These are phyloP conservation scores for Phytophthora litchii DNA, from an alignment of 352 stramenopile species.

Conservation along the genomic window DNA sequence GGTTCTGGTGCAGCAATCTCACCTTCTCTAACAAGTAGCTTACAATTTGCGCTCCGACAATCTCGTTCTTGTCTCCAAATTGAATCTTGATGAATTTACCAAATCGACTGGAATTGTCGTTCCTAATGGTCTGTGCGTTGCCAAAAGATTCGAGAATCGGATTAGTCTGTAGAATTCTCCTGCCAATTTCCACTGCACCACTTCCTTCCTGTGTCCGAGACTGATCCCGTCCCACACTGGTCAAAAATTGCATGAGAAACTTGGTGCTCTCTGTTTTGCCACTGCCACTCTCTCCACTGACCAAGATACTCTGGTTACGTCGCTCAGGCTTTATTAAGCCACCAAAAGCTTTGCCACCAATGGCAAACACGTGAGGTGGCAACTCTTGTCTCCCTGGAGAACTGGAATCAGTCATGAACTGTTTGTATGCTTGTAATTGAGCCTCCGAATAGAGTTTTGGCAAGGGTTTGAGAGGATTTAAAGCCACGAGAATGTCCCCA, in stretches of 20 bases:
- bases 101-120: constrained; percentile 97
- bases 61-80: constrained; percentile 78
- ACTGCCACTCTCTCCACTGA: constrained; percentile 92
- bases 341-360: constrained; percentile 87
- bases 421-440: constrained; percentile 75
- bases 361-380: constrained; percentile 91
- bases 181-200: constrained; percentile 76
- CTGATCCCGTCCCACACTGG: constrained; percentile 75
- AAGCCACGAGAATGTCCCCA: constrained; percentile 81
- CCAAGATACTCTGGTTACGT: constrained; percentile 93
- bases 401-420: constrained; percentile 35
- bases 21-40: constrained; percentile 98
- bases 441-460: constrained; percentile 59
- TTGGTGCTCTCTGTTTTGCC: constrained; percentile 97
- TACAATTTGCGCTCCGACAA: constrained; percentile 93
- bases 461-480: constrained; percentile 86
- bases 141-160: constrained; percentile 98
- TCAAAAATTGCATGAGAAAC: constrained; percentile 96
- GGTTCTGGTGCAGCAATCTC: constrained; percentile 92
- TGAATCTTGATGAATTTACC: constrained; percentile 97
- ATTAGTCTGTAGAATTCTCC: constrained; percentile 95
- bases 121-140: constrained; percentile 96
- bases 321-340: constrained; percentile 60
- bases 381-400: constrained; percentile 16
- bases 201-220: constrained; percentile 19